A percentile compares a stretch with the other conserved stretches of the same genome.
Evolutionary conservation across 2,329 filamentous ascomycete genomes (phyloP).

Genomic region (Epicoccum sorghinum): DNA sequence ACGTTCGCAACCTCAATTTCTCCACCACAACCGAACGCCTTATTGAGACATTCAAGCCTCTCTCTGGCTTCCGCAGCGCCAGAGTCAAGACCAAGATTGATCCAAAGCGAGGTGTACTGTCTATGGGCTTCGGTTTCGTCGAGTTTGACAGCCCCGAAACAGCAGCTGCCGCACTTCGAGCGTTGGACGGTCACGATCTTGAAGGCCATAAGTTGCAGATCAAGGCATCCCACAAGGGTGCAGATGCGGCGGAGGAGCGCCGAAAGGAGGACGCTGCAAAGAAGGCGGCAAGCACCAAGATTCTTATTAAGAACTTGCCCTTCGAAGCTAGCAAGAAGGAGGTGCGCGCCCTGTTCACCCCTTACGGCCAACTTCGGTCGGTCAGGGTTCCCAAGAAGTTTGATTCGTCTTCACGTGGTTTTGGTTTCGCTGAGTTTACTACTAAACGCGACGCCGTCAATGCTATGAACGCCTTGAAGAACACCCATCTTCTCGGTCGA

Average conservation of each 20-base stretch:
- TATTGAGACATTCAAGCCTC: constrained; percentile 75
- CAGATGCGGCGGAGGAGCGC: constrained; percentile 86
- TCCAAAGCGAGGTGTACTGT: constrained; percentile 87
- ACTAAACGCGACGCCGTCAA: constrained; percentile 88
- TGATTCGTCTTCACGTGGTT: constrained; percentile 84
- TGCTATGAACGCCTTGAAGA: constrained; percentile 86
- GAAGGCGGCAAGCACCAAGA: constrained; percentile 84
- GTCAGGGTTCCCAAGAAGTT: constrained; percentile 96
- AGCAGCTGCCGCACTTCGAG: constrained; percentile 77
- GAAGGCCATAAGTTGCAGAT: constrained; percentile 86
- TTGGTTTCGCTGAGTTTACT: constrained; percentile 95
- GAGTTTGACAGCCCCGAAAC: constrained; percentile 81
- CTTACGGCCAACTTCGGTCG: constrained; percentile 90
- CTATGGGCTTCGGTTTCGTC: constrained; percentile 93
- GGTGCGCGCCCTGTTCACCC: constrained; percentile 80
- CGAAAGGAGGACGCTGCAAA: constrained; percentile 82
- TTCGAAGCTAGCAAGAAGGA: constrained; percentile 94
- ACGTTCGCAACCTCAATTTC: constrained; percentile 94
- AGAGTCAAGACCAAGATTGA: constrained; percentile 92
- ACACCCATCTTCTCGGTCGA: constrained; percentile 91
- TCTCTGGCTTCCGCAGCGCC: constrained; percentile 88
- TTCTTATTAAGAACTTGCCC: constrained; percentile 97
- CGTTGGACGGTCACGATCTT: constrained; percentile 89
- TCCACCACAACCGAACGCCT: constrained; percentile 79
- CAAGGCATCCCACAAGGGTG: constrained; percentile 83